Evolutionary conservation across 2,329 filamentous ascomycete species (phyloP).

Genomic region (Calonectria leucothoes): DNA sequence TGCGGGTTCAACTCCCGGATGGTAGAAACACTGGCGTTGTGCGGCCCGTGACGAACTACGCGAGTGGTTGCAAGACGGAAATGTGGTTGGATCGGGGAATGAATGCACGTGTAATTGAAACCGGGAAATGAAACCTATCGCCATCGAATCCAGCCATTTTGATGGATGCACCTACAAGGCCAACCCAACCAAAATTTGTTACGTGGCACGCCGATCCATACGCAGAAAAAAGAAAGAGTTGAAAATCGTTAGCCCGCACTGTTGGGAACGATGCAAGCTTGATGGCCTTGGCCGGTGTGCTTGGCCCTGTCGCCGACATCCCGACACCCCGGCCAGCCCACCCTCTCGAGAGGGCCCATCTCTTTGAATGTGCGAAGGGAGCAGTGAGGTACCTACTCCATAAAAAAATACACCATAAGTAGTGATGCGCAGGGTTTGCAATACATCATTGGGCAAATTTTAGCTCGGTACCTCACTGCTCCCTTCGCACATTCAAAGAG

Average conservation of each 20-base stretch:
- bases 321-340: neutral
- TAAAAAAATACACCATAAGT: no score
- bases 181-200: slow-evolving; percentile 1
- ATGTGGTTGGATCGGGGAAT: neutral
- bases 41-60: neutral
- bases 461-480: no score
- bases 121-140: neutral
- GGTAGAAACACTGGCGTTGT: neutral
- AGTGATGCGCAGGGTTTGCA: no score
- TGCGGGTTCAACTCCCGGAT: neutral
- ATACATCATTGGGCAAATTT: no score
- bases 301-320: neutral
- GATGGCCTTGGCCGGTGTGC: neutral
- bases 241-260: neutral
- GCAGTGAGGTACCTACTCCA: no score
- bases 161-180: neutral
- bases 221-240: neutral
- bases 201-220: slow-evolving; percentile 1
- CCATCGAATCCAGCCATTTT: no score
- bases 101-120: neutral
- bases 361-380: neutral
- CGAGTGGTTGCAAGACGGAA: neutral
- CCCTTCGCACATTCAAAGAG: no score
- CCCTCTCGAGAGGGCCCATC: no score
- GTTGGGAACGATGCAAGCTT: neutral